A percentile compares a stretch with the other conserved stretches of the same genome.
phyloP scores from a whole-genome alignment of 2,329 filamentous ascomycete genomes.

The Fusarium nelsonii region DNA sequence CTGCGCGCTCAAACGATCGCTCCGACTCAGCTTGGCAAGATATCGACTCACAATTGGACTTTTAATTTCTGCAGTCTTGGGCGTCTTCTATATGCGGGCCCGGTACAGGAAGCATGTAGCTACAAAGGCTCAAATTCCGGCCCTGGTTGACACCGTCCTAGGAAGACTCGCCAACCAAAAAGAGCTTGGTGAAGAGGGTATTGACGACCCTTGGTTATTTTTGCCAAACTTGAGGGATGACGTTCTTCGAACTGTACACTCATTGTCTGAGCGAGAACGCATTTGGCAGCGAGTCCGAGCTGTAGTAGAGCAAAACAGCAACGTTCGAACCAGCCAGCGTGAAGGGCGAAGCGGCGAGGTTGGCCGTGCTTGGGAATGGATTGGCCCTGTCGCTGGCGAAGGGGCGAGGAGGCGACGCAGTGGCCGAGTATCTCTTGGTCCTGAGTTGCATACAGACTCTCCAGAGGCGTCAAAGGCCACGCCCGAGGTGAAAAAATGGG shows the following conservation, averaged over 20 bases:
- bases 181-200: slow-evolving; percentile 75
- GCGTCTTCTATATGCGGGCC: slow-evolving; percentile 72
- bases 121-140: slow-evolving; percentile 79
- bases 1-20: slow-evolving; percentile 82
- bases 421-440: slow-evolving; percentile 63
- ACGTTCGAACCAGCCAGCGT: slow-evolving; percentile 82
- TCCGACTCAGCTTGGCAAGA: slow-evolving; percentile 85
- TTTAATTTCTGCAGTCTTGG: slow-evolving; percentile 64
- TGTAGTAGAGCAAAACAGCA: slow-evolving; percentile 94
- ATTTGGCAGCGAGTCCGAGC: slow-evolving; percentile 86
- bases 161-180: slow-evolving; percentile 87
- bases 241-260: slow-evolving; percentile 85
- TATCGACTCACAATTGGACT: slow-evolving; percentile 86
- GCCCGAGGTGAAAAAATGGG: slow-evolving; percentile 55
- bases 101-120: slow-evolving; percentile 72
- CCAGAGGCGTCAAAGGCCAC: slow-evolving; percentile 44
- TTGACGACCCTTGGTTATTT: slow-evolving; percentile 84
- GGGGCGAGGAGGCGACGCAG: slow-evolving; percentile 62
- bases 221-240: slow-evolving; percentile 93
- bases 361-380: slow-evolving; percentile 77
- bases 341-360: slow-evolving; percentile 75
- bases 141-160: slow-evolving; percentile 85
- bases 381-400: slow-evolving; percentile 67
- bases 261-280: slow-evolving; percentile 77
- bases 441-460: slow-evolving; percentile 54